Base-by-base conservation (phyloP, 768 basidiomycete species). In the Chalciporus piperatus region DNA sequence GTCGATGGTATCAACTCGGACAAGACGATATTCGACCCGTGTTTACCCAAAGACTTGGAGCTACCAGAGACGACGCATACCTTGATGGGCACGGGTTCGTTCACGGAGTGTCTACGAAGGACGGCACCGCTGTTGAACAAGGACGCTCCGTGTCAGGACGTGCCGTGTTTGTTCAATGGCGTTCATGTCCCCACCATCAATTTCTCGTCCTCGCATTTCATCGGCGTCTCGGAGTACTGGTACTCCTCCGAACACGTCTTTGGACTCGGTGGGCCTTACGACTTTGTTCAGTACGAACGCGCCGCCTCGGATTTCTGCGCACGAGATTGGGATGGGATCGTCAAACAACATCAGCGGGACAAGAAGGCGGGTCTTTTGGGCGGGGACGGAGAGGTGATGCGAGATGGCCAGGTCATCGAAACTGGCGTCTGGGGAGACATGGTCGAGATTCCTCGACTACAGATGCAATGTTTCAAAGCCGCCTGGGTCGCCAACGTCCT, bases 381-480 rank as follows among this genome's bases (percentile, higher is more conserved):
- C 41, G 83, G 83, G 17, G 83, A 88, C 59, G 85, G 84, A 12
- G 81, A 89, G 65, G 78, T 87, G 12, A 73, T 79, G 52, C 63
- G 80, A 62, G 71, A 76, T 48, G 87, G 85, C 17, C 66, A 81
- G 52, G 67, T 87, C 12, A 77, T 88, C n/a, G 77, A 76, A 23
- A 76, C 79, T 4, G 85, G 84, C 0, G 76, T 78, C 57, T 91
- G 88, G 89, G 81, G 80, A 20, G 74, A 82, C 35, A 72, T 81
- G 48, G 85, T 96, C 51, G 95, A 95, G 66, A 70, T 90, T 32
- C 81, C 89, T 20, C 81, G 96, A 41, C 72, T 99, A 52, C 83
- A 96, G 72, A 90, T 96, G 89, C 97, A 98, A 66, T 99, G 97
- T 67, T 99, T 99, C 84, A 99, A 99, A 70, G 93, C 96, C 1